A percentile compares a stretch with the other conserved stretches of the same genome.
phyloP scores from a whole-genome alignment of 768 basidiomycete genomes.

The Mycena floridula region DNA sequence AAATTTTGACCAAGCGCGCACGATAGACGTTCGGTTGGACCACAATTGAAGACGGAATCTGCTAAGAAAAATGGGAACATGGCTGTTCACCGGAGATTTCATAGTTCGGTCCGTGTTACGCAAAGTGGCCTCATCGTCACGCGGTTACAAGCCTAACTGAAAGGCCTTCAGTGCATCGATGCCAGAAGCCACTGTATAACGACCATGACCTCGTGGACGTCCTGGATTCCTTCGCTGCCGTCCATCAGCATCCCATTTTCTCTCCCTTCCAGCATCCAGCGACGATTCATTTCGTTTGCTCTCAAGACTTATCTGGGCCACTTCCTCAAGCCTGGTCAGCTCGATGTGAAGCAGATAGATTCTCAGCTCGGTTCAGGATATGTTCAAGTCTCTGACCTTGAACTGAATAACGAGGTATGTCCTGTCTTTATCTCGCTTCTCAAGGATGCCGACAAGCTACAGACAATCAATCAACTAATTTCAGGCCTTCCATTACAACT shows the following conservation, averaged over 20 bases:
- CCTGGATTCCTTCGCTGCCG: conserved; percentile 60
- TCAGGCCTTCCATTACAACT: conserved; percentile 60
- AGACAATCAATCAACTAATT: conserved; percentile 80
- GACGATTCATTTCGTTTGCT: conserved; percentile 85
- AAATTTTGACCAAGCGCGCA: too few relatives aligned
- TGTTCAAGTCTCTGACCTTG: conserved; percentile 79
- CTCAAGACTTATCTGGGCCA: conserved; percentile 80
- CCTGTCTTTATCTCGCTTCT: too few relatives aligned
- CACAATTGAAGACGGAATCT: too few relatives aligned
- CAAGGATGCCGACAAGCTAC: too few relatives aligned
- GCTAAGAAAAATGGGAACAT: too few relatives aligned
- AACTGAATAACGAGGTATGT: conserved; percentile 53
- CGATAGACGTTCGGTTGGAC: too few relatives aligned
- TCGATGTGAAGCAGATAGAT: conserved; percentile 82
- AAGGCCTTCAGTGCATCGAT: not conserved
- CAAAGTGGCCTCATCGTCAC: too few relatives aligned
- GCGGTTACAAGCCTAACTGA: too few relatives aligned
- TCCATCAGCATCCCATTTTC: conserved; percentile 55
- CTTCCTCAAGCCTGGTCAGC: conserved; percentile 82
- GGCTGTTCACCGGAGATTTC: too few relatives aligned
- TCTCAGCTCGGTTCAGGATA: conserved; percentile 90
- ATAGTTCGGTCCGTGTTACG: too few relatives aligned
- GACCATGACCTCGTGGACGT: conserved; percentile 49
- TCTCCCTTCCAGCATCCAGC: conserved; percentile 71
- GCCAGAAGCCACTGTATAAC: not conserved